Evolutionary conservation across 345 rosid genomes (phyloP), one percentile per base, ranked within the genome.

Genomic region (Eucalyptus camaldulensis): DNA sequence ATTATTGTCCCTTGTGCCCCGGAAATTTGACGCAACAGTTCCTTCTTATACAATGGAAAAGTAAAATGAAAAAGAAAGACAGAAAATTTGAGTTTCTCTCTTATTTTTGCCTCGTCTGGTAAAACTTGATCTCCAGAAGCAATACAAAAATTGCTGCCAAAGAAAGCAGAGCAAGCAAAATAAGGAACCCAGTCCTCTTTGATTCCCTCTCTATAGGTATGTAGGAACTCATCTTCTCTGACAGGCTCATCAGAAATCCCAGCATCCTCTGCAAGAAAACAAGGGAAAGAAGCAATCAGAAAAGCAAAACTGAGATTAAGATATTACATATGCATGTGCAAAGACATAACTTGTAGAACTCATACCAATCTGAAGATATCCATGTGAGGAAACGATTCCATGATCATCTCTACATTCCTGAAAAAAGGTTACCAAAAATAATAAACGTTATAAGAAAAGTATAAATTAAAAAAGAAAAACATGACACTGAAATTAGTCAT

Each of bases 401-500:
- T 93, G 91, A 95, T 93, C 96, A 97, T 95, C 93, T 96, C 98
- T 25, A 96, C 93, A 76, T 96, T 94, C 95, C 99, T 96, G 5
- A 92, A 86, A 87, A 44, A 7, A 8, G 11, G 17, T 50, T 13
- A 33, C 47, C 47, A 33, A 51, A 25, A n/a, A 45, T 49, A 44
- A n/a, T n/a, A n/a, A 47, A 50, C 40, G 24, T 29, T 49, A 50
- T 5, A 80, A 53, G 50, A 88, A 76, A 49, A 54, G 44, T 53
- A 44, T 10, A 44, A 37, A 6, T 37, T 40, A 37, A 37, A 53
- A 33, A 33, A 43, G 8, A 27, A 25, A 15, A 33, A 44, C 2
- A 25, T 21, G 29, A 44, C 27, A 6, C 40, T 6, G 14, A 50
- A 87, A 14, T 54, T 51, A 53, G 8, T 86, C 6, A 47, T 45